Conservation (phyloP, 129 eudicot genomes). For the Helichrysum umbraculigerum region DNA sequence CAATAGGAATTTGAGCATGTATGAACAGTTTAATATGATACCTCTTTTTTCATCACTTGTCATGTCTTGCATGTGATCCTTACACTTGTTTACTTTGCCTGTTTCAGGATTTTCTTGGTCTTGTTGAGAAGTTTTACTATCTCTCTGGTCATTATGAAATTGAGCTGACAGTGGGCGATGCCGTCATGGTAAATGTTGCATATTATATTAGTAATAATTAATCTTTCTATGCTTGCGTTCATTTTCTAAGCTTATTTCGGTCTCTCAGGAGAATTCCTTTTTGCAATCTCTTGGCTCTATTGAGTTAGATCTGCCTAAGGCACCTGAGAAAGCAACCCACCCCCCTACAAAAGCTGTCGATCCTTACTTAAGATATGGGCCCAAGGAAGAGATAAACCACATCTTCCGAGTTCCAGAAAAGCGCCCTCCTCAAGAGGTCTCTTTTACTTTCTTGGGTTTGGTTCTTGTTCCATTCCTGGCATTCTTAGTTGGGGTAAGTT, state of each 20-base stretch:
- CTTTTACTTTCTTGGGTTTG: conserved; percentile 78
- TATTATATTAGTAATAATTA: background rate
- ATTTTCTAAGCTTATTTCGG: conserved; percentile 1
- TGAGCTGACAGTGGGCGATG: conserved; percentile 85
- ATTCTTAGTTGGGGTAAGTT: conserved; percentile 82
- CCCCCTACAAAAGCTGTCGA: conserved; percentile 74
- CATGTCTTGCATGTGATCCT: background rate
- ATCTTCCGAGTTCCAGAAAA: conserved; percentile 90
- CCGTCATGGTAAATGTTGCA: conserved; percentile 66
- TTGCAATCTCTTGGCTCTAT: conserved; percentile 62
- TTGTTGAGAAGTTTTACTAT: conserved; percentile 83
- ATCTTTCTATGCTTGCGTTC: background rate
- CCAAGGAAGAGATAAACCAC: conserved; percentile 80
- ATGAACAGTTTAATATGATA: background rate
- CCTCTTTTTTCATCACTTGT: conserved; percentile 7
- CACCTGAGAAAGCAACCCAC: conserved; percentile 83
- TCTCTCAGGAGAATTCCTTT: conserved; percentile 89
- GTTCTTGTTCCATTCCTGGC: conserved; percentile 71
- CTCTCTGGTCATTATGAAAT: conserved; percentile 84
- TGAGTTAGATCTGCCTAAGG: conserved; percentile 74
- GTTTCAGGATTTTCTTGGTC: conserved; percentile 92
- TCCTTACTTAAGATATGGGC: conserved; percentile 69
- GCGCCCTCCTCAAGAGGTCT: conserved; percentile 76
- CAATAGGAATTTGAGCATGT: background rate
- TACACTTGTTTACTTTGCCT: conserved; percentile 14